Conservation (phyloP, 2,329 filamentous ascomycete species). For the Exophiala bonariae region DNA sequence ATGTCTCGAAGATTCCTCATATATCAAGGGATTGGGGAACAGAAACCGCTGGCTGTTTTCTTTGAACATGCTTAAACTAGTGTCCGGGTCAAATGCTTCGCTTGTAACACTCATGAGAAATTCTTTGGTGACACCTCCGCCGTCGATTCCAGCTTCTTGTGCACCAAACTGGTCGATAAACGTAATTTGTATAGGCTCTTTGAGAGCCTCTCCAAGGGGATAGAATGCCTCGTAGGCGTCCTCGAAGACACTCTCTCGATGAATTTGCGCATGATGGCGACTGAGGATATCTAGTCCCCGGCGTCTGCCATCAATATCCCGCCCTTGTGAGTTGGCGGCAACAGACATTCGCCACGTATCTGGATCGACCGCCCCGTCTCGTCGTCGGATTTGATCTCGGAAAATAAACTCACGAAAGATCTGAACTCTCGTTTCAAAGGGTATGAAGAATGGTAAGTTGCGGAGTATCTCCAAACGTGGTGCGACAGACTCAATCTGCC, state of each 20-base stretch:
- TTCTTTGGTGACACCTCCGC: conserved; percentile 95
- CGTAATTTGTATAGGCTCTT: conserved; percentile 94
- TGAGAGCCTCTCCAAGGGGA: conserved; percentile 74
- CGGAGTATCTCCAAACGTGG: conserved; percentile 87
- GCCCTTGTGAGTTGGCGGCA: conserved; percentile 43
- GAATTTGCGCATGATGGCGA: conserved; percentile 76
- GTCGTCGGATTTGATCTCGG: conserved; percentile 72
- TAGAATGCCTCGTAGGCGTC: conserved; percentile 87
- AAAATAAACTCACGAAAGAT: conserved; percentile 93
- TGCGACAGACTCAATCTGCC: conserved; percentile 74
- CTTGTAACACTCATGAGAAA: conserved; percentile 86
- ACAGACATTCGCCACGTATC: conserved; percentile 72
- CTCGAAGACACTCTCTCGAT: conserved; percentile 75
- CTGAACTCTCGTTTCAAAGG: conserved; percentile 84
- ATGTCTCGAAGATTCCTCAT: conserved; percentile 67
- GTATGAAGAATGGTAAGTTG: conserved; percentile 96
- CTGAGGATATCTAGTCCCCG: conserved; percentile 42
- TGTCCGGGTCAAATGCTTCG: conserved; percentile 71
- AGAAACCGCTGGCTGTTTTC: conserved; percentile 83
- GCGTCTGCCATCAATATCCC: conserved; percentile 40
- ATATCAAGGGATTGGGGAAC: conserved; percentile 79
- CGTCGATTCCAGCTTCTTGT: conserved; percentile 90
- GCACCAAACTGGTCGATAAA: conserved; percentile 90
- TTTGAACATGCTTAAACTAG: conserved; percentile 65
- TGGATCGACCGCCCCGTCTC: conserved; percentile 68